Evolutionary conservation across 495 filamentous ascomycete species (phyloP).

Genomic region (Neurospora sp.): DNA sequence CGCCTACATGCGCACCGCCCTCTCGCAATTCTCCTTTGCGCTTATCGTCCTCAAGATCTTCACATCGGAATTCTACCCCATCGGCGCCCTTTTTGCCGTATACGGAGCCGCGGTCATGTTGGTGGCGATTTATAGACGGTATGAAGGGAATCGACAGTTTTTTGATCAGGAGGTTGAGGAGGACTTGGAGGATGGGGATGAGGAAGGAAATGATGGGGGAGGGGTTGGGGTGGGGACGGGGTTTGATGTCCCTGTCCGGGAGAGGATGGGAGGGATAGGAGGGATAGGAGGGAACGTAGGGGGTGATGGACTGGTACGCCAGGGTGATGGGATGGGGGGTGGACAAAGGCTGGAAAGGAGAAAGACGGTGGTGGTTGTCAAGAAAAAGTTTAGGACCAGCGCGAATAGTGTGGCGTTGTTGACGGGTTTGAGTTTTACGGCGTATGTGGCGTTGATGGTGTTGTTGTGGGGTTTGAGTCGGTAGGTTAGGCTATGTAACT

Average conservation of each 20-base stretch:
- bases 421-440: constrained; percentile 68
- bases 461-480: constrained; percentile 51
- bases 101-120: constrained; percentile 80
- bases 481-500: constrained; percentile 1
- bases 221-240: neutral
- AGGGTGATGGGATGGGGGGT: neutral
- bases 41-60: constrained; percentile 95
- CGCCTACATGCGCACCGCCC: constrained; percentile 88
- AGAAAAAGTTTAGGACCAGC: constrained; percentile 80
- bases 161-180: constrained; percentile 57
- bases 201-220: neutral
- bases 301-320: neutral
- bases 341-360: constrained; percentile 13
- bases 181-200: neutral
- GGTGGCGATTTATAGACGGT: constrained; percentile 69
- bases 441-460: constrained; percentile 70
- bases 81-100: constrained; percentile 83
- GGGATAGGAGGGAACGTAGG: no score
- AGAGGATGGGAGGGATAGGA: no score
- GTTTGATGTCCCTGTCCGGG: no score
- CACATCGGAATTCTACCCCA: constrained; percentile 86
- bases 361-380: constrained; percentile 22
- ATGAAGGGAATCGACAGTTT: constrained; percentile 88
- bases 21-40: constrained; percentile 89
- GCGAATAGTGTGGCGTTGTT: constrained; percentile 75